These are phyloP conservation scores for Sphenostylis stenocarpa DNA, from an alignment of 306 rosid genomes.

Conservation along the genomic window DNA sequence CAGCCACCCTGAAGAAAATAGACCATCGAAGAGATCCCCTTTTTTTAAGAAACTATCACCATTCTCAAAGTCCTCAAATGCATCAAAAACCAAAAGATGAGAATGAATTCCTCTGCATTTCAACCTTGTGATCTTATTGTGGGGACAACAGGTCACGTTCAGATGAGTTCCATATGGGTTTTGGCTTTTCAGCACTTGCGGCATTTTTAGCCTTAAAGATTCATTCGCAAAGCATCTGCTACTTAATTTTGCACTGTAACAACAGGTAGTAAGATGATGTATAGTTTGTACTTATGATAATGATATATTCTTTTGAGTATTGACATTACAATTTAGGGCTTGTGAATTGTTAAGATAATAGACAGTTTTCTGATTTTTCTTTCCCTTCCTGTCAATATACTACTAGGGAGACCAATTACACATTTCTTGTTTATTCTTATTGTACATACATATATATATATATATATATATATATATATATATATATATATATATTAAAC, in stretches of 20 bases:
- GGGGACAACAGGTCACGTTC: not conserved
- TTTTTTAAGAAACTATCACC: slow-evolving; percentile 47
- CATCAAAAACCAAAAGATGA: slow-evolving; percentile 46
- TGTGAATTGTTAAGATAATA: slow-evolving; percentile 10
- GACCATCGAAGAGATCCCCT: slow-evolving; percentile 43
- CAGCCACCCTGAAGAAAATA: slow-evolving; percentile 40
- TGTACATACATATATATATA: slow-evolving; percentile 29
- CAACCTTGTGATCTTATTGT: not conserved
- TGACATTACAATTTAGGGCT: slow-evolving; percentile 8
- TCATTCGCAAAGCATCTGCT: slow-evolving; percentile 28
- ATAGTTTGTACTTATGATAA: slow-evolving; percentile 26
- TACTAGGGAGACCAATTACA: slow-evolving; percentile 4
- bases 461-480: slow-evolving; percentile 15
- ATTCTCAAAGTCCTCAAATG: slow-evolving; percentile 43
- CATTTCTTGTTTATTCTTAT: not conserved
- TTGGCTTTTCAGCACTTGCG: slow-evolving; percentile 15
- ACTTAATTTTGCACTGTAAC: slow-evolving; percentile 31
- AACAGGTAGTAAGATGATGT: slow-evolving; percentile 22
- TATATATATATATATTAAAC: slow-evolving; percentile 18
- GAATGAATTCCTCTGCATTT: slow-evolving; percentile 16
- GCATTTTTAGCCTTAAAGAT: slow-evolving; percentile 27
- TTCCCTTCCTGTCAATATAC: not conserved
- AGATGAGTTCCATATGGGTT: not conserved
- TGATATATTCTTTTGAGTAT: slow-evolving; percentile 25
- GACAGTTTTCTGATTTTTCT: not conserved